A percentile compares a stretch with the other conserved stretches of the same genome.
phyloP scores from a whole-genome alignment of 169 alveolate genomes.

The Eimeria sp. region DNA sequence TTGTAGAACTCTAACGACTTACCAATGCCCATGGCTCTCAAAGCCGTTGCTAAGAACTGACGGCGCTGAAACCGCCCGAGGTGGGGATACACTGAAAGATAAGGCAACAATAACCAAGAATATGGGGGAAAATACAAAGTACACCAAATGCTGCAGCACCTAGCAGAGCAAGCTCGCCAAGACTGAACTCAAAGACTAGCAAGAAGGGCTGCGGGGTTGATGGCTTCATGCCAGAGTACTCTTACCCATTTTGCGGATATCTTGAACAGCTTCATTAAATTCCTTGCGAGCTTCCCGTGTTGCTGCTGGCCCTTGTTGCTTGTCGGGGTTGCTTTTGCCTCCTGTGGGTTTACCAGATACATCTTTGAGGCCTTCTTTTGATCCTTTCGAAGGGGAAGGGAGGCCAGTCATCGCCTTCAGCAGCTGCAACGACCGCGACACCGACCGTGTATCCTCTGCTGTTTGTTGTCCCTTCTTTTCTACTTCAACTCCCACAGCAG shows the following conservation, averaged over 20 bases:
- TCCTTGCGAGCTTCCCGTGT: constrained; percentile 15
- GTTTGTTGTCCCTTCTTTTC: background rate
- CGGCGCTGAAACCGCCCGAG: constrained; percentile 58
- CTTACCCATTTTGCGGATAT: constrained; percentile 63
- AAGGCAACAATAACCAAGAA: background rate
- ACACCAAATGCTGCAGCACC: background rate
- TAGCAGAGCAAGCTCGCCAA: background rate
- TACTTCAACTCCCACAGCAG: background rate
- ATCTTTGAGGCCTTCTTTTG: background rate
- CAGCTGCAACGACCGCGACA: constrained; percentile 10
- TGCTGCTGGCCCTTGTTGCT: background rate
- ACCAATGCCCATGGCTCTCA: constrained; percentile 46
- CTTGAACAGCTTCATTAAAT: constrained; percentile 30
- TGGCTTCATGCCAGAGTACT: background rate
- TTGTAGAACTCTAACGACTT: background rate
- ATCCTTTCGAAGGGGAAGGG: background rate
- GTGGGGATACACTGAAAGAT: constrained; percentile 2
- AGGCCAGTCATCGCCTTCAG: constrained; percentile 1
- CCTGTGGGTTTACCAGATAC: background rate
- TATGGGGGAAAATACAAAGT: background rate
- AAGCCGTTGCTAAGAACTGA: constrained; percentile 17
- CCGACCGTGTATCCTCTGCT: background rate
- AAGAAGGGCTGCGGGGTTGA: background rate
- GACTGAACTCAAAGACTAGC: background rate
- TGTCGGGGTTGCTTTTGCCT: background rate